Conservation (phyloP, 2,329 filamentous ascomycete genomes). For the Plenodomus tracheiphilus region DNA sequence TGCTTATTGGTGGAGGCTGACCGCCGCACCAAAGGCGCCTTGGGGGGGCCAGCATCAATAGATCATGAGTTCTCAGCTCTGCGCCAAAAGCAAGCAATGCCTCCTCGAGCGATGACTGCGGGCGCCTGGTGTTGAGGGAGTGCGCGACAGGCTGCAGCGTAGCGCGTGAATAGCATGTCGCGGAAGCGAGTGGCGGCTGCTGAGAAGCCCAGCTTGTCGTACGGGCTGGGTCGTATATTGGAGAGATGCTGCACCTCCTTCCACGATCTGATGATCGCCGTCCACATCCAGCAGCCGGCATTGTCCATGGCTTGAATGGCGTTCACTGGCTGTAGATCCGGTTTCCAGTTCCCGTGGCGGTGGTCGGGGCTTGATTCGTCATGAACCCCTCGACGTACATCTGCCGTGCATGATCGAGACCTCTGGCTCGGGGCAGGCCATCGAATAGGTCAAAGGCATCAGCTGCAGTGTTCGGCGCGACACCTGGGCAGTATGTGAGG, state of each 20-base stretch:
- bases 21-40: conserved; percentile 8
- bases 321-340: conserved; percentile 3
- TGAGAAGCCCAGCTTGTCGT: conserved; percentile 3
- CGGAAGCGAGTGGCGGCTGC: background rate
- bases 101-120: background rate
- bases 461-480: conserved; percentile 5
- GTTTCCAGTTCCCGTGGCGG: conserved; percentile 9
- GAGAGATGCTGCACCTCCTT: conserved; percentile 15
- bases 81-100: conserved; percentile 4
- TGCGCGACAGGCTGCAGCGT: background rate
- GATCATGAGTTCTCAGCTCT: conserved; percentile 7
- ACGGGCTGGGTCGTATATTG: background rate
- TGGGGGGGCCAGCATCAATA: conserved; percentile 6
- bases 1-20: conserved; percentile 12
- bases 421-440: conserved; percentile 5
- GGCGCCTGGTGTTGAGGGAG: background rate
- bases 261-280: conserved; percentile 20
- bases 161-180: background rate
- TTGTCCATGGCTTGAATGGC: conserved; percentile 8
- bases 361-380: conserved; percentile 11
- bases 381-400: conserved; percentile 6
- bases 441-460: background rate
- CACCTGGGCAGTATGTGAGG: conserved; percentile 19
- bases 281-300: conserved; percentile 11
- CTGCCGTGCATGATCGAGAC: conserved; percentile 7